Conservation (phyloP, 768 basidiomycete species). For the Suillus clintonianus region DNA sequence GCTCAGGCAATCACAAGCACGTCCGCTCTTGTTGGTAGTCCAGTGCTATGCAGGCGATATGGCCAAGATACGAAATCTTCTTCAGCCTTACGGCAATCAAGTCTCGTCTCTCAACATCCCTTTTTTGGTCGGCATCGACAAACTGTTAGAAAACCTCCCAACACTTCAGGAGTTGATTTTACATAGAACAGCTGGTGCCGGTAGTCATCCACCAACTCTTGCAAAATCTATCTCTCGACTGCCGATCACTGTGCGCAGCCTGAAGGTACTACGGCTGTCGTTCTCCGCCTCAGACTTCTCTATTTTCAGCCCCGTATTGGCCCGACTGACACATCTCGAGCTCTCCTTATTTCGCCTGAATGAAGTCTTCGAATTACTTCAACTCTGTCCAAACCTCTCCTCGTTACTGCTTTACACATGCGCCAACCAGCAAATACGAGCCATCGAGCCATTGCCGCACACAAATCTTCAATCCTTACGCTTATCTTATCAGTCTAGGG, state of each 20-base stretch:
- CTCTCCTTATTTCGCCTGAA: background rate
- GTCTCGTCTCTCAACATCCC: slow-evolving; percentile 2
- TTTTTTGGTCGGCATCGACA: background rate
- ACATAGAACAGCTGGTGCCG: background rate
- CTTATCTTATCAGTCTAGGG: slow-evolving; percentile 9
- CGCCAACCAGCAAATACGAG: background rate
- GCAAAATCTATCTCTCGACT: slow-evolving; percentile 6
- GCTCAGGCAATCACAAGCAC: slow-evolving; percentile 10
- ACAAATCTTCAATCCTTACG: slow-evolving; percentile 13
- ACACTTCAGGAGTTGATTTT: slow-evolving; percentile 22
- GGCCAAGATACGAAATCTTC: background rate
- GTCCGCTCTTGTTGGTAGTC: slow-evolving; percentile 19
- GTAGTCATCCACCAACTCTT: slow-evolving; percentile 1
- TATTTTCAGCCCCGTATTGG: slow-evolving; percentile 16
- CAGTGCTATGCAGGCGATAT: background rate
- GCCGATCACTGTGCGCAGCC: slow-evolving; percentile 9
- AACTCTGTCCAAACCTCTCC: background rate
- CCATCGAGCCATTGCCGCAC: slow-evolving; percentile 12
- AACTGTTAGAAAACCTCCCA: slow-evolving; percentile 14
- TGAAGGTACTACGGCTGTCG: slow-evolving; percentile 6
- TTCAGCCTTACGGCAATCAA: slow-evolving; percentile 20
- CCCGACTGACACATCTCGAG: slow-evolving; percentile 15
- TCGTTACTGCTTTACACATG: slow-evolving; percentile 6
- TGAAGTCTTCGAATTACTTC: slow-evolving; percentile 3
- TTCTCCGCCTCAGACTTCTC: slow-evolving; percentile 2